Conservation (phyloP, 345 rosid species). For the Citrus sinensis region DVS_A1.0 CM039167.1:15037001-15037500, state of each 20-base stretch:
- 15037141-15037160: neutral
- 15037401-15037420: neutral
- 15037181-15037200: neutral
- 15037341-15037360: neutral
- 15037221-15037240: neutral
- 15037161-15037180: too few species aligned
- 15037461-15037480: neutral
- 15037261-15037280: neutral
- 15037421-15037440: neutral
- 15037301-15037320: neutral
- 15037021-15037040: conserved; percentile 64
- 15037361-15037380: too few species aligned
- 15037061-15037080: conserved; percentile 42
- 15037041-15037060: conserved; percentile 70
- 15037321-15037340: neutral
- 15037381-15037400: neutral
- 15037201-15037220: neutral
- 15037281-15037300: neutral
- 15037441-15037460: neutral
- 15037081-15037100: conserved; percentile 4
- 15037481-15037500: neutral
- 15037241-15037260: neutral
- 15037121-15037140: neutral
- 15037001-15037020: conserved; percentile 73
- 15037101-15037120: neutral